Percentiles rank a stretch among this genome's conserved stretches.
Conservation (phyloP, 2,329 filamentous ascomycete species). For the Pseudopyrenochaeta lycopersici region DNA sequence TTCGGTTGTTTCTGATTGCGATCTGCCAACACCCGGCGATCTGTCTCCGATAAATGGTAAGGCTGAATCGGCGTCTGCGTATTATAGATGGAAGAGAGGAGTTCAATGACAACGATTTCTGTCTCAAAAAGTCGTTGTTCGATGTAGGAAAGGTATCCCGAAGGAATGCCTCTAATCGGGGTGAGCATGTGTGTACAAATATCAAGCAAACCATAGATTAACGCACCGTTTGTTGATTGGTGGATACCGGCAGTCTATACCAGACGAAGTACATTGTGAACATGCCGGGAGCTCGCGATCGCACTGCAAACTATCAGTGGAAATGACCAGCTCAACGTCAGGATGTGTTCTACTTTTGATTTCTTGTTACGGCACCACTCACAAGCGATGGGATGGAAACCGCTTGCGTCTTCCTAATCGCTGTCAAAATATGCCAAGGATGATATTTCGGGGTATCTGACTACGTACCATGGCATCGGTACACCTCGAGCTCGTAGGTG, state of each 20-base stretch:
- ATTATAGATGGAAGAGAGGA: slow-evolving; percentile 23
- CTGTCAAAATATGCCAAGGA: slow-evolving; percentile 3
- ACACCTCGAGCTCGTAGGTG: slow-evolving; percentile 1
- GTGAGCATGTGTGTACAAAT: too few species aligned
- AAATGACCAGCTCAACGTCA: too few species aligned
- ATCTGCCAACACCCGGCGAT: slow-evolving; percentile 14
- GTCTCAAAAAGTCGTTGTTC: slow-evolving; percentile 33
- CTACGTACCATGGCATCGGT: slow-evolving; percentile 21
- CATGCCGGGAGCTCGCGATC: slow-evolving; percentile 29
- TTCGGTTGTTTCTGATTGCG: slow-evolving; percentile 26
- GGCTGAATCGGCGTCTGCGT: slow-evolving; percentile 12
- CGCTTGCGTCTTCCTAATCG: slow-evolving; percentile 13
- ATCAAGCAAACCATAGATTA: not conserved
- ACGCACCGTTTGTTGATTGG: slow-evolving; percentile 30
- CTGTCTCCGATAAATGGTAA: slow-evolving; percentile 10
- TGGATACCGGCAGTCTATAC: slow-evolving; percentile 24
- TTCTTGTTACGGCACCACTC: slow-evolving; percentile 37
- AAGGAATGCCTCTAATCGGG: slow-evolving; percentile 32
- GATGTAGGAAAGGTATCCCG: slow-evolving; percentile 30
- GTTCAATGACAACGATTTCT: slow-evolving; percentile 28
- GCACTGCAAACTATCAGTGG: slow-evolving; percentile 23
- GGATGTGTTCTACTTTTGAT: slow-evolving; percentile 34
- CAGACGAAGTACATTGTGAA: slow-evolving; percentile 23
- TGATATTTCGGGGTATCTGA: slow-evolving; percentile 5
- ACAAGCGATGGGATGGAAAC: slow-evolving; percentile 32